These are phyloP conservation scores for Trypanosoma cruzi DNA, from an alignment of 208 protist genomes.

Conservation along the genomic window DNA sequence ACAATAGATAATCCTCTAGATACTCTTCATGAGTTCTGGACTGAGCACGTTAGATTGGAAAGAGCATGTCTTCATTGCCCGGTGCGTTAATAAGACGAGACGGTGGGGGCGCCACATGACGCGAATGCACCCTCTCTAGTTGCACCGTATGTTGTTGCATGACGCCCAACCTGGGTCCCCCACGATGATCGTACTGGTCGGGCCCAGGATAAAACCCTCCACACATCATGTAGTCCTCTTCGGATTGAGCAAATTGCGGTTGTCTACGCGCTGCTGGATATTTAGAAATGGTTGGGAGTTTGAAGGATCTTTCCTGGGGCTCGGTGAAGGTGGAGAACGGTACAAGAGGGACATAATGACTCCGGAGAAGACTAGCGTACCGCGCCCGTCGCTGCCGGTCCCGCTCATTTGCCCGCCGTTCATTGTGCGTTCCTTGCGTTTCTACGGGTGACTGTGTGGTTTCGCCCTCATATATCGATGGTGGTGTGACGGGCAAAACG, in stretches of 20 bases:
- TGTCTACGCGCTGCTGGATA: neutral
- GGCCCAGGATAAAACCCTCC: constrained; percentile 8
- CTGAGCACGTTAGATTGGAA: neutral
- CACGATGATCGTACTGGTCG: constrained; percentile 1
- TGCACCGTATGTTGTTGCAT: constrained; percentile 1
- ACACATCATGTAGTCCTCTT: constrained; percentile 20
- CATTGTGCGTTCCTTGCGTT: constrained; percentile 17
- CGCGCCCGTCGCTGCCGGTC: constrained; percentile 35
- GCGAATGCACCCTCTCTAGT: constrained; percentile 1
- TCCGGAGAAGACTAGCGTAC: constrained; percentile 38
- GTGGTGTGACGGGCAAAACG: neutral
- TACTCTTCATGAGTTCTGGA: neutral
- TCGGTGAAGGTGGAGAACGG: constrained; percentile 36
- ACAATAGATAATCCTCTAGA: neutral
- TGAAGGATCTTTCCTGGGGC: neutral
- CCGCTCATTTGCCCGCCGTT: constrained; percentile 23
- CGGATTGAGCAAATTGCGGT: neutral
- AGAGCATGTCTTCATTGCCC: constrained; percentile 24
- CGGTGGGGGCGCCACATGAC: constrained; percentile 22
- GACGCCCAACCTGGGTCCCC: constrained; percentile 1
- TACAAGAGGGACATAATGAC: constrained; percentile 57
- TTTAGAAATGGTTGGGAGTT: neutral
- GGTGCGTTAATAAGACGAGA: constrained; percentile 28
- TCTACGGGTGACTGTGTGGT: constrained; percentile 10
- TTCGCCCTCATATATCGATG: neutral